Base-by-base conservation (phyloP, 2,329 filamentous ascomycete genomes). In the Penicillium sp. region DNA sequence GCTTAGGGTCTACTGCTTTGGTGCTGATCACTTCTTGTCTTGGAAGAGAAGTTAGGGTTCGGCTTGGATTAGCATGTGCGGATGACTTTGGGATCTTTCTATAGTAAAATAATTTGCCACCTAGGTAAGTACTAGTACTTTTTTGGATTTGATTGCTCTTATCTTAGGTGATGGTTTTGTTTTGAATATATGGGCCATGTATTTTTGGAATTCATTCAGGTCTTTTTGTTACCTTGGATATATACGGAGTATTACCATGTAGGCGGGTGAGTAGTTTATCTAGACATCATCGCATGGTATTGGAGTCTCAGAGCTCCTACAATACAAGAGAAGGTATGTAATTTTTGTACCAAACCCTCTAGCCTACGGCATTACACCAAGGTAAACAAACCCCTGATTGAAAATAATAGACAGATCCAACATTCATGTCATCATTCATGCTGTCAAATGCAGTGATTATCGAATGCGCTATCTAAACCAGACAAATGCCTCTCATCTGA, bases 341-440 rank as follows among this genome's bases (percentile, higher is more conserved):
- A n/a, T 1, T 13, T 17, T 23, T 17, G 45, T 17, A 45, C 27
- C 15, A 45, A 29, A 21, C 1, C 8, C 6, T 10, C 21, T 33
- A 35, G 31, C 2, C 31, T 21, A 29, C 27, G n/a, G 17, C 10
- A 19, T n/a, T 19, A 27, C 39, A 29, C 7, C n/a, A 17, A 25
- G 1, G 19, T 25, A 52, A 6, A 53, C 2, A 44, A 6, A 31
- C 6, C 7, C 17, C n/a, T 12, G 6, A 3, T 15, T 31, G 27
- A 5, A 13, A 25, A 49, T 42, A 5, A 27, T 25, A 35, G 49
- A 31, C 5, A 42, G 4, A 42, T 41, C 17, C 27, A 42, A 53
- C 6, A 33, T 43, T 42, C 10, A 41, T 57, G 35, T 53, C 49
- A 31, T 57, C 36, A 57, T 53, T 57, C 49, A 48, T 43, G 55